A percentile compares a stretch with the other conserved stretches of the same genome.
Conservation (phyloP, 1,284 basidiomycete genomes). For the Porodaedalea pini region DNA sequence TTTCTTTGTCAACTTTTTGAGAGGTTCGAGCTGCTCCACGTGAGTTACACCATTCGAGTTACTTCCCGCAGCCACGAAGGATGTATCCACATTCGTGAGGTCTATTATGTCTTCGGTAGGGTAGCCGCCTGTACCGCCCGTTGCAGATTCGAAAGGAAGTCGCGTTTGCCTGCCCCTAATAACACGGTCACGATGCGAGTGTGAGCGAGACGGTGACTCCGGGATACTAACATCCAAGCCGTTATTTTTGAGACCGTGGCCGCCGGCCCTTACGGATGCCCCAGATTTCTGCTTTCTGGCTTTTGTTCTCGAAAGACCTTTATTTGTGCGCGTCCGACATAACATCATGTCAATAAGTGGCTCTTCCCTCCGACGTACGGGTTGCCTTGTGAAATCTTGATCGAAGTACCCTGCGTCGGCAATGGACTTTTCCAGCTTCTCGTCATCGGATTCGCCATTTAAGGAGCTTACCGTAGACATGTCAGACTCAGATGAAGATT, state of each 20-base stretch:
- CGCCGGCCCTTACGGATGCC: background rate
- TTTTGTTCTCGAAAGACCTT: constrained; percentile 24
- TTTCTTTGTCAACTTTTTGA: constrained; percentile 12
- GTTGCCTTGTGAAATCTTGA: constrained; percentile 23
- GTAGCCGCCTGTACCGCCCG: background rate
- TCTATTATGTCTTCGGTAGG: background rate
- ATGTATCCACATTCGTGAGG: background rate
- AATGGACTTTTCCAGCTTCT: constrained; percentile 28
- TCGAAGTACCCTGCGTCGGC: constrained; percentile 32
- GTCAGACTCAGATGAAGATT: constrained; percentile 9
- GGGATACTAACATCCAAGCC: constrained; percentile 2
- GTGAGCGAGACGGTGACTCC: background rate
- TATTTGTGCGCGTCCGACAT: constrained; percentile 35
- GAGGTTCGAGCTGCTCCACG: background rate
- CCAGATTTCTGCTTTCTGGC: background rate
- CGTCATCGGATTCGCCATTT: constrained; percentile 11
- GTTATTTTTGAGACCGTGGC: constrained; percentile 20
- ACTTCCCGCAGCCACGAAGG: background rate
- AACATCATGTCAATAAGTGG: constrained; percentile 60
- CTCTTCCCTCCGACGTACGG: constrained; percentile 31
- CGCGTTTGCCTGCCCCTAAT: constrained; percentile 17
- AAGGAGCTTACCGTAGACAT: constrained; percentile 4
- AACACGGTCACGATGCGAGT: background rate
- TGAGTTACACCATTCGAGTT: background rate
- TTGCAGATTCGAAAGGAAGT: constrained; percentile 11